Evolutionary conservation across 306 rosid genomes (phyloP).

Genomic region (Vicia faba): DNA sequence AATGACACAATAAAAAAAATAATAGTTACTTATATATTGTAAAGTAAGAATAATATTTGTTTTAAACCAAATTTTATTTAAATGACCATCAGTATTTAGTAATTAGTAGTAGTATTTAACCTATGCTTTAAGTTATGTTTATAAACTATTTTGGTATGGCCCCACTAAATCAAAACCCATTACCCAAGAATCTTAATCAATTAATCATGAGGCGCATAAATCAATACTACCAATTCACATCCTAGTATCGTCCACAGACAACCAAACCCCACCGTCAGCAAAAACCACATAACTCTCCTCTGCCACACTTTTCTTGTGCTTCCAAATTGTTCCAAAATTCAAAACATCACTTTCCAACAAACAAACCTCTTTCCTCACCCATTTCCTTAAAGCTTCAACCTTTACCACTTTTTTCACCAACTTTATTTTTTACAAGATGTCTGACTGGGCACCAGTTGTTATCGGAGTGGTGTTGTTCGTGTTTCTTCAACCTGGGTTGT

Average conservation of each 20-base stretch:
- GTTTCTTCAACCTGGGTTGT: conserved; percentile 84
- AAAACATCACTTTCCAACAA: conserved; percentile 22
- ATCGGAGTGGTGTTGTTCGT: conserved; percentile 88
- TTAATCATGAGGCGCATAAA: neutral
- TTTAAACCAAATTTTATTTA: no score
- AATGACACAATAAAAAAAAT: no score
- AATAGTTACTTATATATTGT: no score
- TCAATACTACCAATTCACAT: neutral
- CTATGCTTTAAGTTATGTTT: no score
- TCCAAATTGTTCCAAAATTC: conserved; percentile 33
- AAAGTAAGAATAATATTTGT: no score
- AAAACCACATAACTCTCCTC: neutral
- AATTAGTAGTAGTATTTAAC: no score
- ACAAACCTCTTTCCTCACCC: conserved; percentile 2
- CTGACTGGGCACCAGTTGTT: conserved; percentile 98
- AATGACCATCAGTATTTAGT: no score
- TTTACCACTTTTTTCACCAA: conserved; percentile 14
- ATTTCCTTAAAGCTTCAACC: conserved; percentile 14
- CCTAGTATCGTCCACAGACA: neutral
- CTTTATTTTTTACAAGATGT: conserved; percentile 45
- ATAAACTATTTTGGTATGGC: no score
- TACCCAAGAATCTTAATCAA: neutral
- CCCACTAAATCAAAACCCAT: neutral
- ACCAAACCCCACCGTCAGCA: neutral
- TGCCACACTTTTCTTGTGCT: conserved; percentile 8